These are phyloP conservation scores for Mortierella sp. DNA, from an alignment of 371 early-diverging fungal species.

Conservation along the genomic window DNA sequence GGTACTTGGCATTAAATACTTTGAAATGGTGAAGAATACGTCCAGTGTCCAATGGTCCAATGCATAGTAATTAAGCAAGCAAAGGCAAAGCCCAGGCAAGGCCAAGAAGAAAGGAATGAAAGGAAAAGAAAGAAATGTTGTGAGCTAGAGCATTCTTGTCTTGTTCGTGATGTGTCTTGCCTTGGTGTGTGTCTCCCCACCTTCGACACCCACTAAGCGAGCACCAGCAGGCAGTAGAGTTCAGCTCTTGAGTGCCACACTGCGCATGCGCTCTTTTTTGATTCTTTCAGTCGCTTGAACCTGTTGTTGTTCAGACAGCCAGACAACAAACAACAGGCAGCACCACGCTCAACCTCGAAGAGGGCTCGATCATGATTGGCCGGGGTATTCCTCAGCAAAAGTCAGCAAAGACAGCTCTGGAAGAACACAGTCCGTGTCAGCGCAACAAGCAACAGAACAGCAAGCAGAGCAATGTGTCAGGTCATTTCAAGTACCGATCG, in stretches of 20 bases:
- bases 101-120: background rate
- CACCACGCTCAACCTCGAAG: too few species aligned
- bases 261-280: conserved; percentile 3
- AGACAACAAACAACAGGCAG: too few species aligned
- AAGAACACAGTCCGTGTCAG: too few species aligned
- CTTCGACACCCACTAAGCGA: background rate
- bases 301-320: too few species aligned
- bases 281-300: background rate
- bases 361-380: too few species aligned
- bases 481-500: too few species aligned
- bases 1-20: background rate
- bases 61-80: background rate
- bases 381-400: too few species aligned
- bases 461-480: too few species aligned
- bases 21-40: background rate
- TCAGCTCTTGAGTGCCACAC: background rate
- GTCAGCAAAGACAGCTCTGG: too few species aligned
- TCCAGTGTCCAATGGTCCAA: background rate
- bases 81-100: background rate
- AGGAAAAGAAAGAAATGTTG: background rate
- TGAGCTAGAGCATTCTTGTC: background rate
- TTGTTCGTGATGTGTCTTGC: background rate
- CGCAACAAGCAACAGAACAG: too few species aligned
- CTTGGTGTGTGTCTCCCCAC: background rate
- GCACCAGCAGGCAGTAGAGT: background rate